phyloP scores from a whole-genome alignment of 305 asterid genomes.

The Plantago coronopus region DNA sequence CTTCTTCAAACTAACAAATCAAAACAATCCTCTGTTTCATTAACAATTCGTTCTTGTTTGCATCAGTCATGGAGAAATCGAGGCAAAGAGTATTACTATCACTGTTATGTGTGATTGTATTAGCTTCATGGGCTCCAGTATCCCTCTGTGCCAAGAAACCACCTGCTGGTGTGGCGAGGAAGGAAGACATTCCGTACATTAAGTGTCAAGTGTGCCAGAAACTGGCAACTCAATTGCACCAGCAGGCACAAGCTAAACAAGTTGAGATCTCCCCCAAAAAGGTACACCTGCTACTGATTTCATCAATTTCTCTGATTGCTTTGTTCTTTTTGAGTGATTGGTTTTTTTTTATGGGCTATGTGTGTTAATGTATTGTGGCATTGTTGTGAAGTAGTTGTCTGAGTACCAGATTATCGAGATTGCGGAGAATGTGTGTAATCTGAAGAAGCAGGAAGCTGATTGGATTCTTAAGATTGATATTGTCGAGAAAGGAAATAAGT shows the following conservation, averaged over 20 bases:
- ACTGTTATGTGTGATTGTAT: slow-evolving; percentile 22
- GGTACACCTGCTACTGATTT: slow-evolving; percentile 34
- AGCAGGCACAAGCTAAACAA: slow-evolving; percentile 66
- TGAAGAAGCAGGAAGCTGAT: slow-evolving; percentile 96
- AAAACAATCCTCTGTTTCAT: too few relatives aligned
- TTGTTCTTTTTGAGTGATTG: not conserved
- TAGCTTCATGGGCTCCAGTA: slow-evolving; percentile 36
- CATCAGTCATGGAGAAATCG: slow-evolving; percentile 36
- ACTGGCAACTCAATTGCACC: slow-evolving; percentile 56
- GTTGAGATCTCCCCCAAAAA: slow-evolving; percentile 68
- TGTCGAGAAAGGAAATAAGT: slow-evolving; percentile 73
- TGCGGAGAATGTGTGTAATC: slow-evolving; percentile 90
- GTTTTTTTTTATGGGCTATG: not conserved
- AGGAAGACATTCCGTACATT: slow-evolving; percentile 79
- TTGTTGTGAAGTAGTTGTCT: slow-evolving; percentile 48
- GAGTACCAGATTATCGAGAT: slow-evolving; percentile 87
- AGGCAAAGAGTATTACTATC: slow-evolving; percentile 15
- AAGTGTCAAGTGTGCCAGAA: slow-evolving; percentile 79
- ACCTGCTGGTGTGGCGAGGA: slow-evolving; percentile 56
- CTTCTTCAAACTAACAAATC: too few relatives aligned
- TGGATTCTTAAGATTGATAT: slow-evolving; percentile 97
- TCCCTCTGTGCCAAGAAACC: slow-evolving; percentile 64
- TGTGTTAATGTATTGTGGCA: slow-evolving; percentile 6
- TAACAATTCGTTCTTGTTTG: not conserved
- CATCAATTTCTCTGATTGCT: not conserved